Base-by-base conservation (phyloP, 257 asterid species). In the Primulina eburnea region DNA sequence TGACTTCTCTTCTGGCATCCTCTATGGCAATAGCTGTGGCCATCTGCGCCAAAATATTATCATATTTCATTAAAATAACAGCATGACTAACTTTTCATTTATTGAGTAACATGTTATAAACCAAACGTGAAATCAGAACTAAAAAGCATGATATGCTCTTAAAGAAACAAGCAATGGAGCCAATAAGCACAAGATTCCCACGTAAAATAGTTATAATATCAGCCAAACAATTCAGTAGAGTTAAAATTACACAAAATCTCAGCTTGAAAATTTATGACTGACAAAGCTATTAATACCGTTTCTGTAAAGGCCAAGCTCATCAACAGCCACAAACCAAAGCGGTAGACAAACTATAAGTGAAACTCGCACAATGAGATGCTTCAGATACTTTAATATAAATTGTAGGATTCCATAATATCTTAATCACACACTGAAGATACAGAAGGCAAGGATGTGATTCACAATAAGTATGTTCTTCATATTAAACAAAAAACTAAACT, bases 1-100 rank as follows among this genome's bases (percentile, higher is more conserved):
- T 85, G 76, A 87, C 90, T 75, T 87, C 94, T 73, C 90, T 76
- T 68, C 94, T 76, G 47, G 83, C 90, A 10, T 87, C 94, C 77
- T 87, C 94, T 20, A 87, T 71, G 34, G 94, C 84, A 65, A 85
- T 87, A 50, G 89, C 86, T 5, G 94, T 87, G 26, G 87, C 82
- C 94, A 87, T 85, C 94, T 87, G 85, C 82, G 78, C 10, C 68
- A 64, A 71, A 26, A 60, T 29, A 73, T 47, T 30, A 29, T 67
- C 30, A 35, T 43, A 67, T 10, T 29, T 32, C 55, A 33, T 29
- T 2, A 62, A 11, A 33, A 11, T 29, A 32, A n/a, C 6, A 26
- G 52, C 11, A 34, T 17, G 9, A 33, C 67, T 66, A 30, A 29
- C 43, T 63, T 63, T 9, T 64, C 60, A 68, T 16, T 38, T 12